phyloP scores from a whole-genome alignment of 2,329 filamentous ascomycete species.

The Phialophora tarda region DNA sequence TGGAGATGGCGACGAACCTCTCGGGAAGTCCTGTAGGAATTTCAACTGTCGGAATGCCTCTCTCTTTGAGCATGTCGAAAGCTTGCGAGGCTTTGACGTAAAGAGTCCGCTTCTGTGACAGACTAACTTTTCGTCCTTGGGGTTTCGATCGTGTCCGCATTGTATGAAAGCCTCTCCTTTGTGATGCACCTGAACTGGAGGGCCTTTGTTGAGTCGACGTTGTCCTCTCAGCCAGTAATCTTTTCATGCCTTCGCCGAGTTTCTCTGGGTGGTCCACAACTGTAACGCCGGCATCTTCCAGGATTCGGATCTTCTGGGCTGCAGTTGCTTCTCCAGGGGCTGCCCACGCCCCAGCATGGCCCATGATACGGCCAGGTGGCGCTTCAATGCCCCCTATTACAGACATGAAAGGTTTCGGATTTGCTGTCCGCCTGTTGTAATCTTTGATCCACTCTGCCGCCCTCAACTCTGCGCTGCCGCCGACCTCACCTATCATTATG shows the following conservation, averaged over 20 bases:
- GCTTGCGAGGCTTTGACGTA: constrained; percentile 62
- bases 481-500: constrained; percentile 74
- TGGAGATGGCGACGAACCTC: constrained; percentile 65
- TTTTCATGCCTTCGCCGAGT: constrained; percentile 72
- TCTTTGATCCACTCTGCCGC: constrained; percentile 75
- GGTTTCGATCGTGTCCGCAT: constrained; percentile 43
- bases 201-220: constrained; percentile 45
- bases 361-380: constrained; percentile 72
- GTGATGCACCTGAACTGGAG: constrained; percentile 42
- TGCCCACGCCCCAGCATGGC: constrained; percentile 76
- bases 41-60: constrained; percentile 53
- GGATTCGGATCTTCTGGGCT: constrained; percentile 67
- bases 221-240: constrained; percentile 57
- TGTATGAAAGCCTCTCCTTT: constrained; percentile 62
- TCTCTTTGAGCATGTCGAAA: constrained; percentile 61
- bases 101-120: constrained; percentile 56
- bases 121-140: not conserved
- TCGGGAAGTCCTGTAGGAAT: constrained; percentile 47
- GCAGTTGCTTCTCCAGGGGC: constrained; percentile 69
- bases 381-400: constrained; percentile 71
- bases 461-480: constrained; percentile 71
- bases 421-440: constrained; percentile 62
- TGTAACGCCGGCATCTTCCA: constrained; percentile 69
- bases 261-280: constrained; percentile 78
- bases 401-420: constrained; percentile 77